Base-by-base conservation (phyloP, 73 alveolate genomes). In the Breviolum minutum region DNA sequence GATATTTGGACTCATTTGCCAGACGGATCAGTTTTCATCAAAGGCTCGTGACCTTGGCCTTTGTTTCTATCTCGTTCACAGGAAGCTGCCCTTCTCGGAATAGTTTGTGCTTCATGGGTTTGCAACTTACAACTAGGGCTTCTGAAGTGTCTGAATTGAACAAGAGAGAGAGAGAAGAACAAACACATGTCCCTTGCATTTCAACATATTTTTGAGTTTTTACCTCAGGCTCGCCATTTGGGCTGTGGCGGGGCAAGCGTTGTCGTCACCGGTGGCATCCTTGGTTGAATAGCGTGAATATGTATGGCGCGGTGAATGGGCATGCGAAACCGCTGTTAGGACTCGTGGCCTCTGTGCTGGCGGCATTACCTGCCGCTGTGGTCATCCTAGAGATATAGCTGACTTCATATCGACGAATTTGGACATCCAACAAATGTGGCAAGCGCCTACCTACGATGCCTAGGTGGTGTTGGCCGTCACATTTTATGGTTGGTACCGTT, bases 31-130 rank as follows among this genome's bases (percentile, higher is more conserved):
- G 54, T 40, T 40, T 40, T 40, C 54, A 40, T 40, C 54, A 2
- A 2, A 40, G 54, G 54, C 54, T 40, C 3, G 54, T 40, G 5
- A 40, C 54, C 54, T 40, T 40, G 5, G 54, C 54, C 54, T 40
- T 40, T 40, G 5, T 40, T 40, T 40, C 54, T 40, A 40, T 40
- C 54, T 40, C 54, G 54, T 12, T 40, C 48, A 32, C 22, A 87
- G 95, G 95, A 87, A 66, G 83, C 95, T 29, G 95, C 95, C 14
- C 63, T 87, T 69, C 95, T 87, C 29, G 95, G 95, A 63, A 66
- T 87, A 24, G 68, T 87, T 30, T 87, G 95, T 30, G 76, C 95
- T 30, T 87, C 95, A 11, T 87, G 95, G 95, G 95, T 12, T n/a
- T 48, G 61, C 40, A 54, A 54, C 95, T 87, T 64, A 68, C 48